phyloP scores from a whole-genome alignment of 768 basidiomycete species.

The Tulasnella sp. region DNA sequence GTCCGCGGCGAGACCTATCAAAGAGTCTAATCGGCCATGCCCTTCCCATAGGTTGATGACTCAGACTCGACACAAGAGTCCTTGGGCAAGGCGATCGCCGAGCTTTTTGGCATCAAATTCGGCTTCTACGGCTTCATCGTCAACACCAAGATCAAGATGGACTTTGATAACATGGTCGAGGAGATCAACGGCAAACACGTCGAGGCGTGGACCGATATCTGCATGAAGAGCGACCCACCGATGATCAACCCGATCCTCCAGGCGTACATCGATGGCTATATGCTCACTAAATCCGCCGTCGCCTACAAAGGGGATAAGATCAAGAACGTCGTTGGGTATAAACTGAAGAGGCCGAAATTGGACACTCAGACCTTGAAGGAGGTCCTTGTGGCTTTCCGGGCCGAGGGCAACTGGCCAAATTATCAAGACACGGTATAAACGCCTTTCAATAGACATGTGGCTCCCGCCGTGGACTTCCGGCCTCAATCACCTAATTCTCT shows the following conservation, averaged over 20 bases:
- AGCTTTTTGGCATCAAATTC: slow-evolving; percentile 66
- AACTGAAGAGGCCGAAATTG: slow-evolving; percentile 52
- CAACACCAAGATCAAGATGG: slow-evolving; percentile 48
- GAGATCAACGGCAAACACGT: slow-evolving; percentile 72
- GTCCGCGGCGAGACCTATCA: neutral
- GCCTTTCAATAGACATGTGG: too few species aligned
- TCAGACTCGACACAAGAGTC: slow-evolving; percentile 58
- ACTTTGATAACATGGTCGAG: slow-evolving; percentile 29
- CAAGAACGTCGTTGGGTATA: slow-evolving; percentile 60
- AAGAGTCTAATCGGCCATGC: too few species aligned
- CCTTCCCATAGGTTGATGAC: slow-evolving; percentile 70
- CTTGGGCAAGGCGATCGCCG: slow-evolving; percentile 53
- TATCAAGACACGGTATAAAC: slow-evolving; percentile 9
- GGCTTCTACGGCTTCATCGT: slow-evolving; percentile 70
- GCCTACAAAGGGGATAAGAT: slow-evolving; percentile 64
- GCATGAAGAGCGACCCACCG: slow-evolving; percentile 57
- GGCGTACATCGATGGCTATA: slow-evolving; percentile 70
- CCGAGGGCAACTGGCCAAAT: slow-evolving; percentile 45
- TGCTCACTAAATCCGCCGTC: slow-evolving; percentile 57
- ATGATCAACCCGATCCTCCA: slow-evolving; percentile 59
- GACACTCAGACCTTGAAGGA: slow-evolving; percentile 52
- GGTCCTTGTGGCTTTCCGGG: slow-evolving; percentile 71
- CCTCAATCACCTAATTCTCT: too few species aligned
- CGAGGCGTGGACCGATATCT: slow-evolving; percentile 73
- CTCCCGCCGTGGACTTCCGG: too few species aligned